phyloP scores from a whole-genome alignment of 306 rosid species.

The Lithocarpus polystachyus region DNA sequence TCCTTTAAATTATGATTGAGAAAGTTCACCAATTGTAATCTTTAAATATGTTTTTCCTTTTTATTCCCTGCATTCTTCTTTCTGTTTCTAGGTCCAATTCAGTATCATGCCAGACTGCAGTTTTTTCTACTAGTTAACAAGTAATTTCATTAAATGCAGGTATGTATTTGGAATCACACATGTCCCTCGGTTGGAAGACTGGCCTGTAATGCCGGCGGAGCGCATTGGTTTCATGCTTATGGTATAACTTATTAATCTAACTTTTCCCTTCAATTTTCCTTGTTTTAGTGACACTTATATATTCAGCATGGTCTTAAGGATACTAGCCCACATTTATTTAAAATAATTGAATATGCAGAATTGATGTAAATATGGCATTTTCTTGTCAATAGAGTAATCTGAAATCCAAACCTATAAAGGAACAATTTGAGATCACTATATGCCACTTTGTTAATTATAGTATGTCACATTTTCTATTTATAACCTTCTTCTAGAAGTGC shows the following conservation, averaged over 20 bases:
- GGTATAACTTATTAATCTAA: constrained; percentile 36
- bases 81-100: not conserved
- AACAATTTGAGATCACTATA: not conserved
- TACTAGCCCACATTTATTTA: not conserved
- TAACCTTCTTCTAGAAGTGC: not conserved
- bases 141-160: constrained; percentile 42
- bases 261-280: not conserved
- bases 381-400: not conserved
- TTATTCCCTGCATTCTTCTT: not conserved
- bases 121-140: constrained; percentile 1
- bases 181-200: constrained; percentile 79
- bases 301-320: not conserved
- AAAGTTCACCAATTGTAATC: not conserved
- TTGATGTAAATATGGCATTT: not conserved
- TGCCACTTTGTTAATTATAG: not conserved
- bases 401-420: not conserved
- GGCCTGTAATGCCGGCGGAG: constrained; percentile 98
- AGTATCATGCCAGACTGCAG: not conserved
- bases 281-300: not conserved
- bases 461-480: not conserved
- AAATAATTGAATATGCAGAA: no score
- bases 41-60: not conserved
- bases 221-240: constrained; percentile 73
- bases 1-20: not conserved
- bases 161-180: constrained; percentile 84